Evolutionary conservation across 345 rosid species (phyloP), one percentile per base, ranked within the genome.

Genomic region (Murraya koenigii): DNA sequence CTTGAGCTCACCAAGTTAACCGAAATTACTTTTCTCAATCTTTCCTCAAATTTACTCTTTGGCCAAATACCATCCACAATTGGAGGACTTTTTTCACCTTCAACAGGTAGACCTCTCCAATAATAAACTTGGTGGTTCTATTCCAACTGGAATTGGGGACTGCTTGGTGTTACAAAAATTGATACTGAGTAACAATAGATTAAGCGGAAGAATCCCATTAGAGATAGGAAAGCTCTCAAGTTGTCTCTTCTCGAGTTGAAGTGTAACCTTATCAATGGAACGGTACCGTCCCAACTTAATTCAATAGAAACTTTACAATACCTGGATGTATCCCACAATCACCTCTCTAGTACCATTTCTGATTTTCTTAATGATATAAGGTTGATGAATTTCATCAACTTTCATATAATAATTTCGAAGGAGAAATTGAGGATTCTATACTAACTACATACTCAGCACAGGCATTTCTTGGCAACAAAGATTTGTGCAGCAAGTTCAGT

Each of bases 381-480:
- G 22, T 17, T 33, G 11, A 64, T 64, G 38, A 17, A 32, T 33
- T 30, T 7, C 23, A 17, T 64, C n/a, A 64, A 64, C 11, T 33
- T 8, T 62, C 66, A 28, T 62, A 62, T 17, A 28, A 62, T 62
- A 25, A 26, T 62, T 62, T 62, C 20, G 20, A 32, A 6, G 41
- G 23, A 30, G 41, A 64, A 64, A 19, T 64, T 30, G 23, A 14
- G 6, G 68, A 22, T 64, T 30, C 6, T 33, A 13, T 33, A 5
- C n/a, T 30, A 17, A 33, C 7, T 33, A 33, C 33, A 61, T 61
- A 61, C 35, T 13, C 33, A 3, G 33, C 65, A 26, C 35, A 61
- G 32, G 32, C 65, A 61, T 32, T 64, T 64, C 23, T 64, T 64
- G 68, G 68, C 68, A 64, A 62, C 35, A 61, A 61, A 61, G 66